phyloP scores from a whole-genome alignment of 2,329 filamentous ascomycete genomes.

The Ceratocystis huliohia region DNA sequence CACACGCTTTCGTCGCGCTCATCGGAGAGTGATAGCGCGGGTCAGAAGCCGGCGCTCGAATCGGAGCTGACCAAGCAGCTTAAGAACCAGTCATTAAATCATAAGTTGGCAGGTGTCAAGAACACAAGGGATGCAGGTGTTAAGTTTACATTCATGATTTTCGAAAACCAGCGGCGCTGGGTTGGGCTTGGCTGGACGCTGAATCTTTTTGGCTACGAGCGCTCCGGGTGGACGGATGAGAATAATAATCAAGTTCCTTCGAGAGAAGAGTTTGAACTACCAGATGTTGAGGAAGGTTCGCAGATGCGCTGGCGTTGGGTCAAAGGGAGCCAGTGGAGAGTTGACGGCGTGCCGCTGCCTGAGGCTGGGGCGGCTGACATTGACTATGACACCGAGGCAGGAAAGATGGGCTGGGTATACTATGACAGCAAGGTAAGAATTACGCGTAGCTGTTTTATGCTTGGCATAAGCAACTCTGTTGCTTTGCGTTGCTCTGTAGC shows the following conservation, averaged over 20 bases:
- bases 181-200: conserved; percentile 89
- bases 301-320: conserved; percentile 62
- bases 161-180: conserved; percentile 94
- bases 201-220: conserved; percentile 79
- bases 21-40: conserved; percentile 23
- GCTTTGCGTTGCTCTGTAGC: not conserved
- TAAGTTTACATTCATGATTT: conserved; percentile 90
- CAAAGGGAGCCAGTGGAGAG: conserved; percentile 68
- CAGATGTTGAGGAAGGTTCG: conserved; percentile 48
- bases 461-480: not conserved
- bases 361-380: conserved; percentile 36
- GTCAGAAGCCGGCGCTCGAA: conserved; percentile 25
- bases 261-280: conserved; percentile 55
- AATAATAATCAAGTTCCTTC: conserved; percentile 69
- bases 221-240: conserved; percentile 89
- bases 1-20: conserved; percentile 22
- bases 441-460: not conserved
- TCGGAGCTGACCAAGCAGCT: conserved; percentile 38
- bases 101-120: conserved; percentile 1
- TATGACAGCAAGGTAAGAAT: conserved; percentile 81
- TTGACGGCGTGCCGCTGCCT: conserved; percentile 55
- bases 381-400: conserved; percentile 47
- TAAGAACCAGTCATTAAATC: conserved; percentile 25
- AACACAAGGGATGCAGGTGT: conserved; percentile 57
- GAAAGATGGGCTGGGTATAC: conserved; percentile 79